Conservation (phyloP, 2,329 filamentous ascomycete species). For the Colletotrichum lini region DNA sequence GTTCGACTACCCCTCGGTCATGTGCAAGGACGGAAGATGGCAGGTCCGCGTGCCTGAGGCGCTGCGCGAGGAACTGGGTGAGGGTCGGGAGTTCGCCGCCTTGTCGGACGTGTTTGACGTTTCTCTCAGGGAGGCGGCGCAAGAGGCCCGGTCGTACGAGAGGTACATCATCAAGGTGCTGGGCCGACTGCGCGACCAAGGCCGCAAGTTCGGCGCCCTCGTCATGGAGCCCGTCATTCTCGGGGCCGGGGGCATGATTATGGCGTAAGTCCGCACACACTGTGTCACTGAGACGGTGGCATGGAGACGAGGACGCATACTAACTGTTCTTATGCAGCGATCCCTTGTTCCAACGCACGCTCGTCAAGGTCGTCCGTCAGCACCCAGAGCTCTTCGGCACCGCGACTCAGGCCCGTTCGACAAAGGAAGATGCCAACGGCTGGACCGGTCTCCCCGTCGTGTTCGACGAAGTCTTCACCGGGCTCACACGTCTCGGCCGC, state of each 20-base stretch:
- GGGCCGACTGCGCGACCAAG: slow-evolving; percentile 65
- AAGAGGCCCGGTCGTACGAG: slow-evolving; percentile 68
- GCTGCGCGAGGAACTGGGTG: slow-evolving; percentile 62
- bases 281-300: not conserved
- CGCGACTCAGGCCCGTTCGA: slow-evolving; percentile 33
- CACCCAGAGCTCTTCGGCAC: slow-evolving; percentile 69
- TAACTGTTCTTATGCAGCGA: slow-evolving; percentile 67
- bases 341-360: slow-evolving; percentile 82
- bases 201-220: slow-evolving; percentile 80
- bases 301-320: not conserved
- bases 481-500: slow-evolving; percentile 84
- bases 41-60: slow-evolving; percentile 68
- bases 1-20: slow-evolving; percentile 84
- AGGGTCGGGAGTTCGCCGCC: slow-evolving; percentile 59
- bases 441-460: slow-evolving; percentile 86
- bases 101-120: slow-evolving; percentile 75
- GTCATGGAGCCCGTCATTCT: slow-evolving; percentile 86
- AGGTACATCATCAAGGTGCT: slow-evolving; percentile 71
- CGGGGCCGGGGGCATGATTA: slow-evolving; percentile 87
- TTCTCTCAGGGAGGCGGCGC: slow-evolving; percentile 59
- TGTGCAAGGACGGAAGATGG: slow-evolving; percentile 78
- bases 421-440: slow-evolving; percentile 44
- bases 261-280: slow-evolving; percentile 69
- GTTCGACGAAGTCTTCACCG: slow-evolving; percentile 91
- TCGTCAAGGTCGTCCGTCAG: slow-evolving; percentile 77